These are phyloP conservation scores for Ophiostoma angusticollis DNA, from an alignment of 2,329 filamentous ascomycete species.

Conservation along the genomic window DNA sequence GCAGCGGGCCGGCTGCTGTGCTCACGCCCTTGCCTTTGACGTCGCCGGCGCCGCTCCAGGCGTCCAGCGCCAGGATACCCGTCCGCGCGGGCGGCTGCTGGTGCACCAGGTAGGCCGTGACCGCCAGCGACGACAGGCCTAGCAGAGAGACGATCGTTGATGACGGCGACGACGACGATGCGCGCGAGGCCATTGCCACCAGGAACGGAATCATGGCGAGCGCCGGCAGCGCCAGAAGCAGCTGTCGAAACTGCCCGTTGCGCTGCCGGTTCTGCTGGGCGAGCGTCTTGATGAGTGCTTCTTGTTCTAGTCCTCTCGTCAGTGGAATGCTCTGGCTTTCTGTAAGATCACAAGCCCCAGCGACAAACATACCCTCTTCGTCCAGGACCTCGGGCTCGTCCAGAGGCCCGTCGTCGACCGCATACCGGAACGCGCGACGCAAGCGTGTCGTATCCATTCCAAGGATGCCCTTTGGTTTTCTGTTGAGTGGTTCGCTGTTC, in stretches of 20 bases:
- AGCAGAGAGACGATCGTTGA: constrained; percentile 40
- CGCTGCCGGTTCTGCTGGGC: constrained; percentile 40
- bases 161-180: constrained; percentile 18
- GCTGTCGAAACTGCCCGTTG: constrained; percentile 43
- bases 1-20: constrained; percentile 24
- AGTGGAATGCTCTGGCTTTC: too few relatives aligned
- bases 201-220: constrained; percentile 23
- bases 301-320: too few relatives aligned
- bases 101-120: constrained; percentile 49
- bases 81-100: constrained; percentile 41
- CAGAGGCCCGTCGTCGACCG: constrained; percentile 43
- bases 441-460: constrained; percentile 40
- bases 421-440: constrained; percentile 67
- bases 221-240: constrained; percentile 37
- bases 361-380: constrained; percentile 51
- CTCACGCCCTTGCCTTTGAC: constrained; percentile 14
- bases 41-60: constrained; percentile 24
- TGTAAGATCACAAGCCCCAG: background rate
- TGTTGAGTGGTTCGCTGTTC: background rate
- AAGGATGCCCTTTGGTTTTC: constrained; percentile 4
- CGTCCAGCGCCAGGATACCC: constrained; percentile 38
- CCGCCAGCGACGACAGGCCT: constrained; percentile 48
- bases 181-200: constrained; percentile 19
- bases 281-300: constrained; percentile 45
- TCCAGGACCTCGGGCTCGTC: constrained; percentile 53